Percentiles rank a stretch among this genome's conserved stretches.
Conservation (phyloP, 2,329 filamentous ascomycete species). For the Didymosphaeria variabile region DNA sequence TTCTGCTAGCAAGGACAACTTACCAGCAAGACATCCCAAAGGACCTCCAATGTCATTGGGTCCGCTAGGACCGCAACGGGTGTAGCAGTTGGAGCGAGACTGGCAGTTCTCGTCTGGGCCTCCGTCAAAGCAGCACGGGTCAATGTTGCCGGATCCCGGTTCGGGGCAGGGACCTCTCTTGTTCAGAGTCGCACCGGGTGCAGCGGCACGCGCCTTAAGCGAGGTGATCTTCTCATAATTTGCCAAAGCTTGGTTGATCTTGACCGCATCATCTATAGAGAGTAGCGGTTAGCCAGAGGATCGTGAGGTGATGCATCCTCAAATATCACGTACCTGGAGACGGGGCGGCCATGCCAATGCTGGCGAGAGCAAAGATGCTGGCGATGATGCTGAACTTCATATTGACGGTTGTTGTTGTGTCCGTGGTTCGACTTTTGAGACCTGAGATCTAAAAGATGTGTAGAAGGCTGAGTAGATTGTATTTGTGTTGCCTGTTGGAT, state of each 20-base stretch:
- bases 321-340: not conserved
- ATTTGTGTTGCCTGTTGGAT: not conserved
- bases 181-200: not conserved
- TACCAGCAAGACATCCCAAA: not conserved
- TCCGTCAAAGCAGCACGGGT: not conserved
- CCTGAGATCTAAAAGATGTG: not conserved
- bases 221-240: no score
- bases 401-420: not conserved
- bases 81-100: not conserved
- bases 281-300: not conserved
- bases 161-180: not conserved
- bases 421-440: not conserved
- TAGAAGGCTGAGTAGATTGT: not conserved
- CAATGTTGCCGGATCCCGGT: not conserved
- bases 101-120: not conserved
- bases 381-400: not conserved
- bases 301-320: not conserved
- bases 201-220: no score
- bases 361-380: not conserved
- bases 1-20: not conserved
- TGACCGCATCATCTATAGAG: not conserved
- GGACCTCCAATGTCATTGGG: not conserved
- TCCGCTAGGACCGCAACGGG: not conserved
- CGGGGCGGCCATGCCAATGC: not conserved
- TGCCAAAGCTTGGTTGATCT: not conserved